phyloP scores from a whole-genome alignment of 2,329 filamentous ascomycete genomes.

The Rhynchosporium graminicola region DNA sequence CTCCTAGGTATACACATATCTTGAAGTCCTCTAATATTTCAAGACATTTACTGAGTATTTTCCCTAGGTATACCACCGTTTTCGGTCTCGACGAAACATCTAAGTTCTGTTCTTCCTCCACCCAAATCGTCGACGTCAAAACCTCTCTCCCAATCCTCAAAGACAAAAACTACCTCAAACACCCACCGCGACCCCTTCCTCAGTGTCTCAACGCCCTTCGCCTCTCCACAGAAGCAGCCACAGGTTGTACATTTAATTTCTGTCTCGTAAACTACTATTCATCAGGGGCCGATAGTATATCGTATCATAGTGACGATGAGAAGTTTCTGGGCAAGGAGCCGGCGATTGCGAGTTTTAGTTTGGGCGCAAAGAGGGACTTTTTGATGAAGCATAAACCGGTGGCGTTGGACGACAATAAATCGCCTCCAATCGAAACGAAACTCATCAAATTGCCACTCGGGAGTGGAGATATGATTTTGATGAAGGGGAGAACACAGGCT shows the following conservation, averaged over 20 bases:
- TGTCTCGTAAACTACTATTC: slow-evolving; percentile 83
- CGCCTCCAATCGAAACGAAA: slow-evolving; percentile 42
- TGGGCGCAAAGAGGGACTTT: slow-evolving; percentile 74
- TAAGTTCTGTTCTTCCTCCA: slow-evolving; percentile 50
- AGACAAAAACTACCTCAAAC: slow-evolving; percentile 57
- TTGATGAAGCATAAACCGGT: slow-evolving; percentile 75
- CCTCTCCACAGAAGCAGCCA: slow-evolving; percentile 63
- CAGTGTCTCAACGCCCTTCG: slow-evolving; percentile 67
- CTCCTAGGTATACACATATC: slow-evolving; percentile 46
- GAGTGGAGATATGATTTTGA: slow-evolving; percentile 77
- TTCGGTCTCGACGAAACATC: slow-evolving; percentile 64
- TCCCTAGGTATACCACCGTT: slow-evolving; percentile 56
- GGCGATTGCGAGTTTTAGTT: slow-evolving; percentile 72
- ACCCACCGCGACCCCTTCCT: slow-evolving; percentile 69
- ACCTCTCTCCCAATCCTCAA: slow-evolving; percentile 44
- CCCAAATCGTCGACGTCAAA: slow-evolving; percentile 48
- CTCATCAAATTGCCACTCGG: slow-evolving; percentile 55
- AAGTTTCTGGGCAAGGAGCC: slow-evolving; percentile 70
- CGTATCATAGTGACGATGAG: slow-evolving; percentile 81
- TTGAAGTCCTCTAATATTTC: neutral
- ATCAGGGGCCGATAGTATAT: slow-evolving; percentile 73
- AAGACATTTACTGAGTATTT: neutral
- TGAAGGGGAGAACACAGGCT: slow-evolving; percentile 73
- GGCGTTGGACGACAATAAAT: slow-evolving; percentile 39
- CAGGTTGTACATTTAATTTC: slow-evolving; percentile 72